Evolutionary conservation across 192 early-diverging fungal genomes (phyloP).

Genomic region (Coemansia asiatica): DNA sequence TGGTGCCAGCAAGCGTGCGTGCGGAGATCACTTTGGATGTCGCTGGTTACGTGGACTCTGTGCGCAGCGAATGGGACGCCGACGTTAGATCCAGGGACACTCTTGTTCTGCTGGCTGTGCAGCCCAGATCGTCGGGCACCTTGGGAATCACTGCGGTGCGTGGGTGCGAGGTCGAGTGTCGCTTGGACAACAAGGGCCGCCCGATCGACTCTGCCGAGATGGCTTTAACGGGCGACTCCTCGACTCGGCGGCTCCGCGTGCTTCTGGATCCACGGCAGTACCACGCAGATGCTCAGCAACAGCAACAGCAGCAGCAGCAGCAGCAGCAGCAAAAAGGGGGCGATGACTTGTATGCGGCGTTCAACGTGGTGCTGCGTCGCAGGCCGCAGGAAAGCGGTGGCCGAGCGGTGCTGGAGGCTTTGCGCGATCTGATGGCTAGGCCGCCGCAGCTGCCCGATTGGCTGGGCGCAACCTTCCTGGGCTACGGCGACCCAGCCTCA

Average conservation of each 20-base stretch:
- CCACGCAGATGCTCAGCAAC: conserved; percentile 22
- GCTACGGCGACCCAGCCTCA: conserved; percentile 89
- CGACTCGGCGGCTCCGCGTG: conserved; percentile 69
- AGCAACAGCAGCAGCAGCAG: too few species aligned
- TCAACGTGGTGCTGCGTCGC: conserved; percentile 89
- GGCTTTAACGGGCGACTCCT: conserved; percentile 20
- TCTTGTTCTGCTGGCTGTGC: conserved; percentile 79
- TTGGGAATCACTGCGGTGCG: conserved; percentile 81
- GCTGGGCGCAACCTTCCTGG: conserved; percentile 88
- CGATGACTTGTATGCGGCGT: conserved; percentile 69
- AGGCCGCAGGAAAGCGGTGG: conserved; percentile 92
- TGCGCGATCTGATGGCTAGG: conserved; percentile 78
- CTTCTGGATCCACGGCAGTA: conserved; percentile 88
- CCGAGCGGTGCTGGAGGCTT: conserved; percentile 84
- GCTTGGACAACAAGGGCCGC: conserved; percentile 73
- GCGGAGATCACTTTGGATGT: conserved; percentile 80
- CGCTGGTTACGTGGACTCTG: conserved; percentile 64
- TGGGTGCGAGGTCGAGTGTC: conserved; percentile 80
- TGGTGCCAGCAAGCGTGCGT: conserved; percentile 69
- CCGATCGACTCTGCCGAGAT: conserved; percentile 44
- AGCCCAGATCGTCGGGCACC: conserved; percentile 55
- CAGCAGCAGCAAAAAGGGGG: too few species aligned
- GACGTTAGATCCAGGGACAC: conserved; percentile 78
- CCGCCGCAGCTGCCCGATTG: conserved; percentile 76
- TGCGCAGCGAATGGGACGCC: conserved; percentile 86